Percentiles rank a stretch among this genome's conserved stretches.
Conservation (phyloP, 805 yeast species). For the Suhomyces prunicola region DNA sequence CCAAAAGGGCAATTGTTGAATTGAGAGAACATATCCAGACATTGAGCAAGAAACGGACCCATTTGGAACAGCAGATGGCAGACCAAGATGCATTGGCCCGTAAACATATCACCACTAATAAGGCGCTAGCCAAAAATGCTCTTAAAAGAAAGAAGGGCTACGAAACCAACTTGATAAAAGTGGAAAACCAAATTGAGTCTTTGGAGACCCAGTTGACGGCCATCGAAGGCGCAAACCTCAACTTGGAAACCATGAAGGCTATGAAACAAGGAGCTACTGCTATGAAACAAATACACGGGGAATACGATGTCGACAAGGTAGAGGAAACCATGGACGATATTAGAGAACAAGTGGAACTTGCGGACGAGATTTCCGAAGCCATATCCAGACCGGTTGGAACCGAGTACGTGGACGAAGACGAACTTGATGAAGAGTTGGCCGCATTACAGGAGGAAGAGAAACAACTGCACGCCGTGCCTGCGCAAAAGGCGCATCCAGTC, state of each 20-base stretch:
- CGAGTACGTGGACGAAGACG: constrained; percentile 84
- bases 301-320: constrained; percentile 92
- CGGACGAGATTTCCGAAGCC: constrained; percentile 95
- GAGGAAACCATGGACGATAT: constrained; percentile 98
- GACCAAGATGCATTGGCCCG: constrained; percentile 82
- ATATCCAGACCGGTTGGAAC: constrained; percentile 88
- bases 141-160: constrained; percentile 82
- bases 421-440: constrained; percentile 90
- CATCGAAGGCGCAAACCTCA: constrained; percentile 92
- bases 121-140: constrained; percentile 76
- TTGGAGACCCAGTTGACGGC: constrained; percentile 86
- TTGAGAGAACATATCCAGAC: constrained; percentile 86
- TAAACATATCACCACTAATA: constrained; percentile 66
- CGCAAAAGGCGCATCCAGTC: constrained; percentile 18
- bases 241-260: constrained; percentile 96
- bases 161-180: constrained; percentile 73
- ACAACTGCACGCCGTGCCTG: constrained; percentile 39
- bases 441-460: constrained; percentile 79
- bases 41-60: constrained; percentile 77
- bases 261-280: constrained; percentile 98
- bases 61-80: constrained; percentile 75
- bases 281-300: constrained; percentile 93
- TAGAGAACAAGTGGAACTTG: constrained; percentile 91
- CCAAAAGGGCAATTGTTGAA: constrained; percentile 89
- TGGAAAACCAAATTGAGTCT: constrained; percentile 84